A percentile compares a stretch with the other conserved stretches of the same genome.
Evolutionary conservation across 2,329 filamentous ascomycete species (phyloP).

Genomic region (Colletotrichum salicis): DNA sequence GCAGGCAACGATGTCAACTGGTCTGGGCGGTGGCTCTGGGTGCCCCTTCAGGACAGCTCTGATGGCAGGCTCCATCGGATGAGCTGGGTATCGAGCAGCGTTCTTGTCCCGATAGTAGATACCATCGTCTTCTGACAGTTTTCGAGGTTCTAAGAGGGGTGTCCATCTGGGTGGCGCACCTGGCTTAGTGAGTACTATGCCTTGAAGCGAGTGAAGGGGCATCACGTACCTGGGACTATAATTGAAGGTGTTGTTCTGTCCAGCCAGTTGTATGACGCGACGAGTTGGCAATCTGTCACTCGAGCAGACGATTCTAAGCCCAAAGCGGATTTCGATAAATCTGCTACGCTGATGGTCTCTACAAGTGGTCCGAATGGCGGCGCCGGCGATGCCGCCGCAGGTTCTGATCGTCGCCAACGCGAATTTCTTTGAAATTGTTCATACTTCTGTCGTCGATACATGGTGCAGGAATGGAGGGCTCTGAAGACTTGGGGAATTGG

Average conservation of each 20-base stretch:
- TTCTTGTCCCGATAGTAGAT: slow-evolving; percentile 66
- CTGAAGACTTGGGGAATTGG: background rate
- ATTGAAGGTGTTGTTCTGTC: slow-evolving; percentile 41
- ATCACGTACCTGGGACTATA: slow-evolving; percentile 45
- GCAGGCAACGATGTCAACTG: slow-evolving; percentile 68
- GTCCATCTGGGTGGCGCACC: slow-evolving; percentile 64
- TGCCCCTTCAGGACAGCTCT: slow-evolving; percentile 48
- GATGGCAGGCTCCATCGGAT: slow-evolving; percentile 63
- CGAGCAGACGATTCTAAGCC: slow-evolving; percentile 1
- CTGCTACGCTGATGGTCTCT: background rate
- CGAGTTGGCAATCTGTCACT: slow-evolving; percentile 29
- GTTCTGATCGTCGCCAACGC: background rate
- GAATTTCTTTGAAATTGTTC: background rate
- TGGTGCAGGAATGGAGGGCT: background rate
- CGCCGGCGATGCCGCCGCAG: background rate
- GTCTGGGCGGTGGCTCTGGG: slow-evolving; percentile 43
- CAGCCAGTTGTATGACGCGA: slow-evolving; percentile 53
- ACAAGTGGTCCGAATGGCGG: slow-evolving; percentile 27
- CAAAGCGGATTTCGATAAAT: background rate
- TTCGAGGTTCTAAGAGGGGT: slow-evolving; percentile 46
- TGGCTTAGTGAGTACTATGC: slow-evolving; percentile 38
- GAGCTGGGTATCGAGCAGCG: slow-evolving; percentile 58
- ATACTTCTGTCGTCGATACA: background rate
- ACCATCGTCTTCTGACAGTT: slow-evolving; percentile 57
- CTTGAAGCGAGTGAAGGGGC: too few species aligned